Evolutionary conservation across 2,329 filamentous ascomycete species (phyloP).

Genomic region (Colletotrichum chrysophilum): DNA sequence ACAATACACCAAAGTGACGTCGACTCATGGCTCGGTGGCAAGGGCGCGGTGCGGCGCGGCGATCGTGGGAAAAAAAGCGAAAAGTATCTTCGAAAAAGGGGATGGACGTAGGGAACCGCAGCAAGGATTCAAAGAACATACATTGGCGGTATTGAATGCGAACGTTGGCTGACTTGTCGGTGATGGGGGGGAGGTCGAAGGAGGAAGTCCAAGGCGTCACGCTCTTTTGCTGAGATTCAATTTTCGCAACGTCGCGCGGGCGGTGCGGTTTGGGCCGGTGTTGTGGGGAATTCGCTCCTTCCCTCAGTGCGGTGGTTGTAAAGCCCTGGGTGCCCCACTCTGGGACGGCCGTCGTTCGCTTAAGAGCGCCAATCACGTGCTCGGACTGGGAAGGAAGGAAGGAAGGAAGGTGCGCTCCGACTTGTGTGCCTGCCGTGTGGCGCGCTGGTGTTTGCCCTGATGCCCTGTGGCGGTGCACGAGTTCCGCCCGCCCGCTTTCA

Average conservation of each 20-base stretch:
- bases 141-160: constrained; percentile 22
- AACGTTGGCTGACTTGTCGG: constrained; percentile 22
- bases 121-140: neutral
- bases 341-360: neutral
- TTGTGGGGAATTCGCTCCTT: neutral
- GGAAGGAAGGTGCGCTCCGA: neutral
- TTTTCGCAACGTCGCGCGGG: constrained; percentile 4
- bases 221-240: constrained; percentile 11
- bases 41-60: neutral
- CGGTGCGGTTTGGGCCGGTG: neutral
- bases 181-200: constrained; percentile 13
- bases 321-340: constrained; percentile 9
- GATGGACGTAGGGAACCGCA: neutral
- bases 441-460: neutral
- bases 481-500: neutral
- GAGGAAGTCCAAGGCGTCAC: neutral
- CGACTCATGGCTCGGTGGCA: neutral
- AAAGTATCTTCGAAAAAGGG: neutral
- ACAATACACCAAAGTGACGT: neutral
- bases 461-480: neutral
- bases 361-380: constrained; percentile 11
- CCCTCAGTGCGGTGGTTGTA: neutral
- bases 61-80: neutral
- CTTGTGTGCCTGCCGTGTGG: neutral
- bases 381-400: neutral